Evolutionary conservation across 75 land plant species (phyloP).

Genomic region (Cunninghamia lanceolata): DNA sequence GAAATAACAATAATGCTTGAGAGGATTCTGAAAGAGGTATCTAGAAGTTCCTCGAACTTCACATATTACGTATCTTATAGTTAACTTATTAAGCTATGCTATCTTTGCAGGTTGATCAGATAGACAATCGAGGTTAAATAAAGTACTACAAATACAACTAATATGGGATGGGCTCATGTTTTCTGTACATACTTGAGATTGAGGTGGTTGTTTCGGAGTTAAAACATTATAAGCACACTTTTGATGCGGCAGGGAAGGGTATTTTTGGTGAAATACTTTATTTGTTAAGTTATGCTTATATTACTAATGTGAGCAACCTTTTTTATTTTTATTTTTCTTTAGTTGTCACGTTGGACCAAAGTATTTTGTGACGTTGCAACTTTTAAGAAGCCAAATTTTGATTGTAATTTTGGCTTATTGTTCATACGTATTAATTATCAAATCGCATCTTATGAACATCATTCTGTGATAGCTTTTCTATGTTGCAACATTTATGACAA

Average conservation of each 20-base stretch:
- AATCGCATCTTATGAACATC: background rate
- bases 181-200: background rate
- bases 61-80: background rate
- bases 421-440: too few relatives aligned
- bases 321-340: background rate
- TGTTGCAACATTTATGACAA: background rate
- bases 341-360: background rate
- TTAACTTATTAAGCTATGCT: background rate
- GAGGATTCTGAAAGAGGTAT: constrained; percentile 24
- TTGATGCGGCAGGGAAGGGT: background rate
- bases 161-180: background rate
- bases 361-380: background rate
- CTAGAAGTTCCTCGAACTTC: background rate
- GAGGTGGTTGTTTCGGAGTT: background rate
- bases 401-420: background rate
- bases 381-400: background rate
- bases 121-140: background rate
- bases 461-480: background rate
- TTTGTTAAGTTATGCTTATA: background rate
- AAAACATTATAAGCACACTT: background rate
- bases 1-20: constrained; percentile 55
- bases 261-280: background rate
- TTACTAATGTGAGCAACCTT: background rate
- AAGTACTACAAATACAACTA: background rate
- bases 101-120: background rate